These are phyloP conservation scores for Aspergillus sparsus DNA, from an alignment of 495 filamentous ascomycete species.

Conservation along the genomic window DNA sequence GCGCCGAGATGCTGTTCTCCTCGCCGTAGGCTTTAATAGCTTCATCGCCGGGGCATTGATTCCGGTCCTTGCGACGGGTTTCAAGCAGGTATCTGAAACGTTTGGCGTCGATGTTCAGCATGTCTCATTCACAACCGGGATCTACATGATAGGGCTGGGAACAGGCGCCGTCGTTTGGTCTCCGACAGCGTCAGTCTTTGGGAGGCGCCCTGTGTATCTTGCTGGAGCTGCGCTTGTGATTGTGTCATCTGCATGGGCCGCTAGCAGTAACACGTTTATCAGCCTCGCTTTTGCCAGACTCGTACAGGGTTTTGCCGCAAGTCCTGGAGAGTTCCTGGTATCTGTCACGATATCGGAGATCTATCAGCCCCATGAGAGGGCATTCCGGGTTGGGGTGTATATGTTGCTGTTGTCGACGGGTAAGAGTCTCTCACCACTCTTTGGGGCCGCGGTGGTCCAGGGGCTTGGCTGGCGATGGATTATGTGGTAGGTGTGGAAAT, in stretches of 20 bases:
- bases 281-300: constrained; percentile 7
- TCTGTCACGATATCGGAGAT: constrained; percentile 12
- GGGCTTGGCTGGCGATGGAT: constrained; percentile 11
- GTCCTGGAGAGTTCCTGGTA: constrained; percentile 11
- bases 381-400: constrained; percentile 10
- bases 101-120: background rate
- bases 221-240: background rate
- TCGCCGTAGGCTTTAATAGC: constrained; percentile 11
- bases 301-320: constrained; percentile 2
- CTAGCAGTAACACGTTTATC: background rate
- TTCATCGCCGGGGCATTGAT: constrained; percentile 7
- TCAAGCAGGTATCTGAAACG: background rate
- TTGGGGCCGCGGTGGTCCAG: constrained; percentile 10
- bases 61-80: constrained; percentile 11
- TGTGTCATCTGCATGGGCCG: constrained; percentile 6
- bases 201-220: constrained; percentile 8
- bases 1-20: constrained; percentile 6
- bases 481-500: constrained; percentile 10
- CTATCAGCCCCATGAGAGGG: constrained; percentile 11
- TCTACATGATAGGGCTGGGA: constrained; percentile 17
- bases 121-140: constrained; percentile 14
- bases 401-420: constrained; percentile 13
- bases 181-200: constrained; percentile 8
- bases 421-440: constrained; percentile 11
- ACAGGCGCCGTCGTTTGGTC: constrained; percentile 6